Conservation (phyloP, 202 grass and related monocot genomes). For the Panicum virgatum region DNA sequence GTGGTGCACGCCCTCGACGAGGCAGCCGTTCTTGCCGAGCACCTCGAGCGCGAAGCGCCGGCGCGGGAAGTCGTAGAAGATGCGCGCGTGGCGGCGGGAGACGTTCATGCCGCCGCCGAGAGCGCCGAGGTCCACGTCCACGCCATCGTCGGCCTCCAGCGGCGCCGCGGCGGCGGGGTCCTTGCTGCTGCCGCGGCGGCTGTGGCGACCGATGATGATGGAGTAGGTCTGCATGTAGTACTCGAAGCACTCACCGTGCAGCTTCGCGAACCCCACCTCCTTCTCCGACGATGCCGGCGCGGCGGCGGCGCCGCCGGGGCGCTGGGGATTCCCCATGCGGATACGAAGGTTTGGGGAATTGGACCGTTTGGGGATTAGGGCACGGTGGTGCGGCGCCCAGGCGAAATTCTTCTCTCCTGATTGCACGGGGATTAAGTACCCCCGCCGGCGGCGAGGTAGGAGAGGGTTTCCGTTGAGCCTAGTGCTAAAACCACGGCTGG, state of each 20-base stretch:
- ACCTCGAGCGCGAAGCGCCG: slow-evolving; percentile 83
- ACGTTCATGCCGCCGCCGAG: slow-evolving; percentile 90
- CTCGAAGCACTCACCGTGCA: slow-evolving; percentile 84
- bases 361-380: slow-evolving; percentile 29
- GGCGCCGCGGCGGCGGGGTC: slow-evolving; percentile 11
- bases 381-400: no score
- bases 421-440: background rate
- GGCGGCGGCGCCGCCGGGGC: background rate
- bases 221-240: slow-evolving; percentile 99
- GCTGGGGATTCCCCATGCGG: slow-evolving; percentile 55
- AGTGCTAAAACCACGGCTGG: background rate
- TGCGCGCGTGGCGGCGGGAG: slow-evolving; percentile 89
- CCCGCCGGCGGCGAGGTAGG: background rate
- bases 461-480: background rate
- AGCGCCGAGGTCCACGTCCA: slow-evolving; percentile 75
- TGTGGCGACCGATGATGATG: slow-evolving; percentile 70
- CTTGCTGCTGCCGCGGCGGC: slow-evolving; percentile 57
- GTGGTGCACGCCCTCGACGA: slow-evolving; percentile 81
- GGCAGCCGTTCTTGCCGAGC: slow-evolving; percentile 86
- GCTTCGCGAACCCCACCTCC: slow-evolving; percentile 92
- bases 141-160: slow-evolving; percentile 16
- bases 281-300: slow-evolving; percentile 24
- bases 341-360: background rate
- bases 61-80: slow-evolving; percentile 78
- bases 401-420: no score